phyloP scores from a whole-genome alignment of 768 basidiomycete species.

The Stropharia rugosoannulata region DNA sequence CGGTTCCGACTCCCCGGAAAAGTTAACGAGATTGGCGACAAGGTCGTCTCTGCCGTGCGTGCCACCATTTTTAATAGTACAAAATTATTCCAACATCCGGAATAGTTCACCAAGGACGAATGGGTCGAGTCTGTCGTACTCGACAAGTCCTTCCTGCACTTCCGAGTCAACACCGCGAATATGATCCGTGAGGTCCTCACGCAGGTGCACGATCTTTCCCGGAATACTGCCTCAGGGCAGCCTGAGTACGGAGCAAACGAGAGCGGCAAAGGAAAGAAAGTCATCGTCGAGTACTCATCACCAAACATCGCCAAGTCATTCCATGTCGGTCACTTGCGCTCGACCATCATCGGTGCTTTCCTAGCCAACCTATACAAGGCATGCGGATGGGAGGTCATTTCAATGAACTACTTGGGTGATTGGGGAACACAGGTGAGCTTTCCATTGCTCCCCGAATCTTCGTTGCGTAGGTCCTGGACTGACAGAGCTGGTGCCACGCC shows the following conservation, averaged over 20 bases:
- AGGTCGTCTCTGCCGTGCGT: slow-evolving; percentile 68
- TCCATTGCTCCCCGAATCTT: neutral
- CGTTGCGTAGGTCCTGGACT: too few relatives aligned
- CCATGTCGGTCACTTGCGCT: slow-evolving; percentile 95
- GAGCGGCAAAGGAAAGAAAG: slow-evolving; percentile 75
- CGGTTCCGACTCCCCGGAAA: slow-evolving; percentile 86
- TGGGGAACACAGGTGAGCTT: slow-evolving; percentile 92
- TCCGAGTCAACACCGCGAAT: slow-evolving; percentile 64
- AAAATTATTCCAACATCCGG: neutral
- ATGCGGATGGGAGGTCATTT: slow-evolving; percentile 89
- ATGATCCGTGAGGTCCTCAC: slow-evolving; percentile 66
- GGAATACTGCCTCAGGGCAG: slow-evolving; percentile 53
- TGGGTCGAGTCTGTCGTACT: slow-evolving; percentile 69
- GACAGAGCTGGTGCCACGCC: neutral
- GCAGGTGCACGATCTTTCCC: slow-evolving; percentile 74
- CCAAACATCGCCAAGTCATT: slow-evolving; percentile 98
- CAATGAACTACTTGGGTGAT: slow-evolving; percentile 95
- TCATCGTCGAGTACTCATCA: slow-evolving; percentile 90
- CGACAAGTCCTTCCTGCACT: slow-evolving; percentile 83
- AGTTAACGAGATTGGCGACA: slow-evolving; percentile 71
- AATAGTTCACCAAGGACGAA: slow-evolving; percentile 81
- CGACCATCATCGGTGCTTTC: slow-evolving; percentile 99
- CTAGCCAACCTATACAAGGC: slow-evolving; percentile 87
- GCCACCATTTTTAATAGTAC: slow-evolving; percentile 24
- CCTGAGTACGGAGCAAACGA: slow-evolving; percentile 84